Percentiles rank a stretch among this genome's conserved stretches.
Evolutionary conservation across 257 asterid genomes (phyloP).

Genomic region (Thymus quinquecostatus): DNA sequence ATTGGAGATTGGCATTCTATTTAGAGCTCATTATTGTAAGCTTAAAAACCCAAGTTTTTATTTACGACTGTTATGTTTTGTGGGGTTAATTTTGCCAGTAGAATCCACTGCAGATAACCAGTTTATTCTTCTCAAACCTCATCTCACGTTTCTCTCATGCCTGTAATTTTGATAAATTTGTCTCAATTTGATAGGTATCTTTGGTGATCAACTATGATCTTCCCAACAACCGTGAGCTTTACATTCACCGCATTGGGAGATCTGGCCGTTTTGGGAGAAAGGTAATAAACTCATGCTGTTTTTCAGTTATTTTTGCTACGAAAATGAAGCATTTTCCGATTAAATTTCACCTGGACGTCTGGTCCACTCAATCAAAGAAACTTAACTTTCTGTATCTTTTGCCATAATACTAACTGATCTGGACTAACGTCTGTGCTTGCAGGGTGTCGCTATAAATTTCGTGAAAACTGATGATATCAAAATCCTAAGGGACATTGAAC

Average conservation of each 20-base stretch:
- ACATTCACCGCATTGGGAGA: conserved; percentile 94
- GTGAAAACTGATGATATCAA: conserved; percentile 94
- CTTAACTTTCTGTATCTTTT: not conserved
- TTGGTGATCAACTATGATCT: conserved; percentile 96
- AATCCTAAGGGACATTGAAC: conserved; percentile 90
- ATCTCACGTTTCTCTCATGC: not conserved
- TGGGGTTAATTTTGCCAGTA: not conserved
- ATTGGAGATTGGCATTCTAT: not conserved
- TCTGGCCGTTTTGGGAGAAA: conserved; percentile 98
- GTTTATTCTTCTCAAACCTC: not conserved
- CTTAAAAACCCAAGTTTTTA: not conserved
- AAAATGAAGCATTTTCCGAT: not conserved
- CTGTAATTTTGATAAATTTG: not conserved
- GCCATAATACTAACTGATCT: not conserved
- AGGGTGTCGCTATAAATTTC: conserved; percentile 98
- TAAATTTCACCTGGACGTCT: not conserved
- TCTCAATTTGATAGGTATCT: conserved; percentile 57
- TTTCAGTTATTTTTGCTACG: not conserved
- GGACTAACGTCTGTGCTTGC: conserved; percentile 28
- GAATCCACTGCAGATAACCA: not conserved
- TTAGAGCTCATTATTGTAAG: not conserved
- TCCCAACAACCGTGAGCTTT: conserved; percentile 94
- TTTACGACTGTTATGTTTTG: not conserved
- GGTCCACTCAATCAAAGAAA: not conserved
- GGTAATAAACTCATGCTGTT: conserved; percentile 43